phyloP scores from a whole-genome alignment of 345 rosid species.

The Nasturtium officinale region DNA sequence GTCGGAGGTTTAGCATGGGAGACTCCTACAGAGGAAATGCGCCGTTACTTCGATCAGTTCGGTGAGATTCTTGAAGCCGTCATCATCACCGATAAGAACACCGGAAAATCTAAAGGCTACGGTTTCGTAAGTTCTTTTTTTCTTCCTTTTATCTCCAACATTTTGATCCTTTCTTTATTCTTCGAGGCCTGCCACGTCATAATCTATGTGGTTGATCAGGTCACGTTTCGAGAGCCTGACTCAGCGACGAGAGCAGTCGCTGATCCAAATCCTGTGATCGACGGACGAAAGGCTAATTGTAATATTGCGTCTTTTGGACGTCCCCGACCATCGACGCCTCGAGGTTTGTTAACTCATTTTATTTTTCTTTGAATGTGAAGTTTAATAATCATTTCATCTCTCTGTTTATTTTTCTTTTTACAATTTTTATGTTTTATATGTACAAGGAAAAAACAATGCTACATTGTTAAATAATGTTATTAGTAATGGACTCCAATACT shows the following conservation, averaged over 20 bases:
- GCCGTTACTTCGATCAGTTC: constrained; percentile 76
- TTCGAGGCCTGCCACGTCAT: constrained; percentile 2
- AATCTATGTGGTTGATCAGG: constrained; percentile 48
- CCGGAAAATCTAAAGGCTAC: constrained; percentile 94
- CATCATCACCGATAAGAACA: constrained; percentile 74
- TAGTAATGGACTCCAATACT: constrained; percentile 2
- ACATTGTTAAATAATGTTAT: constrained; percentile 23
- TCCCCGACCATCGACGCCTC: constrained; percentile 79
- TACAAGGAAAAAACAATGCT: background rate
- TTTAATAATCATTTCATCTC: constrained; percentile 10
- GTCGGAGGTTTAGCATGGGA: constrained; percentile 98
- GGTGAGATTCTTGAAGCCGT: constrained; percentile 98
- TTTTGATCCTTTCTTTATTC: background rate
- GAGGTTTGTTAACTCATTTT: constrained; percentile 50
- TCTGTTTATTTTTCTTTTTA: background rate
- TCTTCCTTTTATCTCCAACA: background rate
- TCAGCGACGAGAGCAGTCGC: constrained; percentile 81
- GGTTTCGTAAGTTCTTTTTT: constrained; percentile 74
- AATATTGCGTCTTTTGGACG: constrained; percentile 90
- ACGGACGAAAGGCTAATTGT: constrained; percentile 89
- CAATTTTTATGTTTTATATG: background rate
- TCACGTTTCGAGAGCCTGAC: constrained; percentile 88
- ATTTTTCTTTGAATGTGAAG: constrained; percentile 4
- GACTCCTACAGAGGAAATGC: constrained; percentile 87
- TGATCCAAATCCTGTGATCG: constrained; percentile 83